These are phyloP conservation scores for Nemophila menziesii DNA, from an alignment of 257 asterid species.

Conservation along the genomic window DNA sequence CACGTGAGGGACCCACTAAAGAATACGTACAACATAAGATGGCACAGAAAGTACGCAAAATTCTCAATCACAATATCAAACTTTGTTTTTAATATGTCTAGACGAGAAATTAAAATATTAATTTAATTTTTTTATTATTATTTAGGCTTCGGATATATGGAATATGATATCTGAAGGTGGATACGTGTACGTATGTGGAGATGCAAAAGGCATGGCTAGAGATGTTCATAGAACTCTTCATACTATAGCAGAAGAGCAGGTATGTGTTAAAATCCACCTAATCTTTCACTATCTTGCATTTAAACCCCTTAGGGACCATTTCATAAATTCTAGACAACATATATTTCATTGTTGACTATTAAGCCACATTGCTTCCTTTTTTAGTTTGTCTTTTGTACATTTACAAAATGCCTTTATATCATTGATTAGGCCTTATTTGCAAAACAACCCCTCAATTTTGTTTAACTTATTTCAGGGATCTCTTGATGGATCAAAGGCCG, in stretches of 20 bases:
- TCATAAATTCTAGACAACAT: neutral
- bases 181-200: slow-evolving; percentile 84
- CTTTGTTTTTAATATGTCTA: neutral
- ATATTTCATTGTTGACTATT: slow-evolving; percentile 10
- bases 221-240: slow-evolving; percentile 98
- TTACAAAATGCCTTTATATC: slow-evolving; percentile 5
- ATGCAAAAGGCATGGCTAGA: slow-evolving; percentile 99
- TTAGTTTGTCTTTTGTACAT: slow-evolving; percentile 5
- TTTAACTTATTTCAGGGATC: slow-evolving; percentile 44
- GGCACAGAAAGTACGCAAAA: slow-evolving; percentile 53
- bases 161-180: slow-evolving; percentile 79
- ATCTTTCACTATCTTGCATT: neutral
- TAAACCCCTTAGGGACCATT: neutral
- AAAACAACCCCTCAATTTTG: neutral
- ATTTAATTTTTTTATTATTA: neutral
- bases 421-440: neutral
- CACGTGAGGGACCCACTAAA: slow-evolving; percentile 82
- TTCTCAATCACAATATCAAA: neutral
- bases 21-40: slow-evolving; percentile 96
- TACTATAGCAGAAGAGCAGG: slow-evolving; percentile 86
- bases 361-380: slow-evolving; percentile 3
- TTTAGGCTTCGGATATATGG: slow-evolving; percentile 78
- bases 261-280: slow-evolving; percentile 12
- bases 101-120: slow-evolving; percentile 2
- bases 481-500: slow-evolving; percentile 60